Conservation (phyloP, 2,329 filamentous ascomycete species). For the Cryphonectria radicalis region DNA sequence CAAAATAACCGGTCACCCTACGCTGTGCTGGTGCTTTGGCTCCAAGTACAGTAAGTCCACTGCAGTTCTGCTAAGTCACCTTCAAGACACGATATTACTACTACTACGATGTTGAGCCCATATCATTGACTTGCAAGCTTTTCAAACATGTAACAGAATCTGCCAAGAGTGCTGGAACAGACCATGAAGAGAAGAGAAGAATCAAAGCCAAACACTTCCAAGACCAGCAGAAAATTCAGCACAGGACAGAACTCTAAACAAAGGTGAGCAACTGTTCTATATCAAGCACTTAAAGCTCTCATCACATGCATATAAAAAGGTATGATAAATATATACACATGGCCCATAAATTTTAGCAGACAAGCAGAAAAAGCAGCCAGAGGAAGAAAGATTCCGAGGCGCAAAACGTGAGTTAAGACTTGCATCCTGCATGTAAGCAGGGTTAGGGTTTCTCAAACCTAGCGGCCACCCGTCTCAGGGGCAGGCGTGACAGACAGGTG, state of each 20-base stretch:
- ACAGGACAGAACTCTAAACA: background rate
- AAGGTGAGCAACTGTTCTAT: background rate
- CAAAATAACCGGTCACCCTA: background rate
- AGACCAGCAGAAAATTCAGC: background rate
- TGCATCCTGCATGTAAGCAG: background rate
- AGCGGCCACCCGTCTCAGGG: background rate
- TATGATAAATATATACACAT: background rate
- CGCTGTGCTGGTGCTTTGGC: background rate
- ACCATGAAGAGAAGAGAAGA: background rate
- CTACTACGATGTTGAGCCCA: background rate
- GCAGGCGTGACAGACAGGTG: constrained; percentile 7
- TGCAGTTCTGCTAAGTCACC: background rate
- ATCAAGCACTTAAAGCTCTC: background rate
- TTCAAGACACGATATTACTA: background rate
- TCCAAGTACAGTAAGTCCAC: background rate
- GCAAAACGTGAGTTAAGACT: background rate
- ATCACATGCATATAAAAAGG: background rate
- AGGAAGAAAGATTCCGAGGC: background rate
- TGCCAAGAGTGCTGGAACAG: background rate
- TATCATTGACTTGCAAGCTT: background rate
- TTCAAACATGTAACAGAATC: background rate
- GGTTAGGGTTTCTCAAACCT: constrained; percentile 12
- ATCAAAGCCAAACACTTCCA: too few relatives aligned
- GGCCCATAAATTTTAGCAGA: background rate
- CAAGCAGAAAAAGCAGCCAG: background rate